Percentiles rank a stretch among this genome's conserved stretches.
Evolutionary conservation across 2,329 filamentous ascomycete genomes (phyloP).

Genomic region (Monosporascus cannonballus): DNA sequence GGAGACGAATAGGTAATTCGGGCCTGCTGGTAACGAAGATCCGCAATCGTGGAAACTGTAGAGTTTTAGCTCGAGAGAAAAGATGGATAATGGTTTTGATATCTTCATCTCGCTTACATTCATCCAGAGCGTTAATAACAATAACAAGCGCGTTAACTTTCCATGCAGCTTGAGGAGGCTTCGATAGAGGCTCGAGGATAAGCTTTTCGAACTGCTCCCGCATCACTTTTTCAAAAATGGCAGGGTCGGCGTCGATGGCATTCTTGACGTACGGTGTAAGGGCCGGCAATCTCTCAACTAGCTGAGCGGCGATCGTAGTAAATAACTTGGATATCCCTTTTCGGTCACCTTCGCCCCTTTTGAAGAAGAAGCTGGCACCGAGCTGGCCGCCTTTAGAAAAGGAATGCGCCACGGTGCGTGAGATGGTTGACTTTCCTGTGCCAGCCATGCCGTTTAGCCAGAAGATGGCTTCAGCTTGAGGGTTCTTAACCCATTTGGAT

Average conservation of each 20-base stretch:
- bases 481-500: no score
- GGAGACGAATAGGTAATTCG: constrained; percentile 30
- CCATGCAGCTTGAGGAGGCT: background rate
- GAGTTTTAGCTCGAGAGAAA: constrained; percentile 11
- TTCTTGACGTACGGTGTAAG: constrained; percentile 19
- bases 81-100: constrained; percentile 22
- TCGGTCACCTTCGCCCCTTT: constrained; percentile 31
- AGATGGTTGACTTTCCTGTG: constrained; percentile 34
- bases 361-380: constrained; percentile 37
- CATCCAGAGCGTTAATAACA: constrained; percentile 29
- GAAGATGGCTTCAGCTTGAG: no score
- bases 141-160: constrained; percentile 8
- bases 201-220: constrained; percentile 36
- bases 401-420: constrained; percentile 24
- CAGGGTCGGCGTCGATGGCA: constrained; percentile 24
- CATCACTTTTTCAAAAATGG: constrained; percentile 20
- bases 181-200: constrained; percentile 27
- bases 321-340: constrained; percentile 30
- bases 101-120: constrained; percentile 24
- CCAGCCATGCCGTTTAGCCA: constrained; percentile 32
- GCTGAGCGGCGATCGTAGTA: constrained; percentile 30
- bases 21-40: constrained; percentile 38
- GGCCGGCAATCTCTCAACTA: constrained; percentile 21
- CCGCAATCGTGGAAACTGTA: constrained; percentile 16
- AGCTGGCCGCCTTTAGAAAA: constrained; percentile 3